These are phyloP conservation scores for Phylloporus arenicola DNA, from an alignment of 768 basidiomycete species.

Conservation along the genomic window DNA sequence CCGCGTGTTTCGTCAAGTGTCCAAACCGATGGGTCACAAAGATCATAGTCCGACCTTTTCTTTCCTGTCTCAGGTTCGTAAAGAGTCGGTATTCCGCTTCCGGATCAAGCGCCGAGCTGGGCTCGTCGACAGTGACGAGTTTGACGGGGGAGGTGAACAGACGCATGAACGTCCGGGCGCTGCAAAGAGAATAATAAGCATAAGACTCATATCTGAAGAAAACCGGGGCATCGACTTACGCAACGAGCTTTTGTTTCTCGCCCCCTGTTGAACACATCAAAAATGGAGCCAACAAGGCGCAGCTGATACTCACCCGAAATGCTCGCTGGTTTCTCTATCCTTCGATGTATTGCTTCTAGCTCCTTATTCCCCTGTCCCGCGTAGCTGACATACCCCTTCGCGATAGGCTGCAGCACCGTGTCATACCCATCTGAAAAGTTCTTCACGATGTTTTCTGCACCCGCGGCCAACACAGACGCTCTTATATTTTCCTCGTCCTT, in stretches of 20 bases:
- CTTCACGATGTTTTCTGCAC: conserved; percentile 37
- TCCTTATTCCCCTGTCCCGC: conserved; percentile 9
- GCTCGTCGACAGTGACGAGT: conserved; percentile 34
- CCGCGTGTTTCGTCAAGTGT: conserved; percentile 34
- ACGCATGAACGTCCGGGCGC: conserved; percentile 39
- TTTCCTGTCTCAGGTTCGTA: conserved; percentile 19
- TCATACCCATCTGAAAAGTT: conserved; percentile 35
- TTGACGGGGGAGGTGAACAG: conserved; percentile 27
- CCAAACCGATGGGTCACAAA: conserved; percentile 39
- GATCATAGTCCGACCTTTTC: conserved; percentile 35
- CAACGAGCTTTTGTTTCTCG: conserved; percentile 30
- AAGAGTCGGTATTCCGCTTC: conserved; percentile 32
- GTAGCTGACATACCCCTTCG: conserved; percentile 26
- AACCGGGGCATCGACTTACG: conserved; percentile 3
- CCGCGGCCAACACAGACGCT: conserved; percentile 30
- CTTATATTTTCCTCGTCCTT: conserved; percentile 11
- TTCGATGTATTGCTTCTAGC: conserved; percentile 13
- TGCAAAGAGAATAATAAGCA: background rate
- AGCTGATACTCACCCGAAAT: conserved; percentile 19
- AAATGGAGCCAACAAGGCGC: background rate
- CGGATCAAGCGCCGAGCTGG: conserved; percentile 36
- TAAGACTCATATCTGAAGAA: background rate
- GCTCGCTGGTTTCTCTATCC: conserved; percentile 15
- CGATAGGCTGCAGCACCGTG: conserved; percentile 35
- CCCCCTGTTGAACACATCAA: conserved; percentile 19